Percentiles rank a stretch among this genome's conserved stretches.
phyloP scores from a whole-genome alignment of 2,329 filamentous ascomycete species.

The Aspergillus niger region DNA sequence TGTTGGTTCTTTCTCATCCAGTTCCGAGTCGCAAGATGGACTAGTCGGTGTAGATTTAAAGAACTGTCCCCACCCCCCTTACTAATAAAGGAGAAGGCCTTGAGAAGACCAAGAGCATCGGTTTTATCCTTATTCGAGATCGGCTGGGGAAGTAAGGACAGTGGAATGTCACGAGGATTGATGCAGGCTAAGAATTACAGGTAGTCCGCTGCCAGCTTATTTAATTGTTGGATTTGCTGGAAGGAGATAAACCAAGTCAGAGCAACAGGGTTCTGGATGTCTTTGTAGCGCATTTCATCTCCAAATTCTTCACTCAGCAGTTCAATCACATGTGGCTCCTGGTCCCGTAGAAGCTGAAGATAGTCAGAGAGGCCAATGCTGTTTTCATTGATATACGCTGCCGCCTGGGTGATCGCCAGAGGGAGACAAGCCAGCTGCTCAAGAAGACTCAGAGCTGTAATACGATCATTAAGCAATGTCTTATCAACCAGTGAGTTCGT shows the following conservation, averaged over 20 bases:
- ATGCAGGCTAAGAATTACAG: constrained; percentile 36
- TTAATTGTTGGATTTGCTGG: constrained; percentile 24
- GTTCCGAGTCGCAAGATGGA: constrained; percentile 32
- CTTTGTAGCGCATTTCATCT: constrained; percentile 28
- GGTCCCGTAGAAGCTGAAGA: constrained; percentile 25
- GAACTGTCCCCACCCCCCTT: neutral
- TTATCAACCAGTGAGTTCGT: too few species aligned
- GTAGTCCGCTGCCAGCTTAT: constrained; percentile 24
- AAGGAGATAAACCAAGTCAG: constrained; percentile 40
- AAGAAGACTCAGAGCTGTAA: too few species aligned
- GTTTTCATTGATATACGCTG: too few species aligned
- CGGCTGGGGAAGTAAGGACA: constrained; percentile 23
- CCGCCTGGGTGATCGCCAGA: too few species aligned
- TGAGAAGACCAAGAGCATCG: constrained; percentile 26
- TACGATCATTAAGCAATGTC: too few species aligned
- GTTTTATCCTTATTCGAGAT: constrained; percentile 4
- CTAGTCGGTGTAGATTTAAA: constrained; percentile 33
- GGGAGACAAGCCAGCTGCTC: too few species aligned
- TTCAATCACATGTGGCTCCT: constrained; percentile 23
- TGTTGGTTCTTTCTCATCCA: constrained; percentile 25
- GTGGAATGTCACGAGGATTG: constrained; percentile 27
- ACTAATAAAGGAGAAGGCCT: constrained; percentile 25
- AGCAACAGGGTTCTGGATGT: constrained; percentile 35
- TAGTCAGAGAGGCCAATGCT: too few species aligned
- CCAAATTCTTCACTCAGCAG: constrained; percentile 35